A percentile compares a stretch with the other conserved stretches of the same genome.
Conservation (phyloP, 2,329 filamentous ascomycete genomes). For the Xylariales sp. region DNA sequence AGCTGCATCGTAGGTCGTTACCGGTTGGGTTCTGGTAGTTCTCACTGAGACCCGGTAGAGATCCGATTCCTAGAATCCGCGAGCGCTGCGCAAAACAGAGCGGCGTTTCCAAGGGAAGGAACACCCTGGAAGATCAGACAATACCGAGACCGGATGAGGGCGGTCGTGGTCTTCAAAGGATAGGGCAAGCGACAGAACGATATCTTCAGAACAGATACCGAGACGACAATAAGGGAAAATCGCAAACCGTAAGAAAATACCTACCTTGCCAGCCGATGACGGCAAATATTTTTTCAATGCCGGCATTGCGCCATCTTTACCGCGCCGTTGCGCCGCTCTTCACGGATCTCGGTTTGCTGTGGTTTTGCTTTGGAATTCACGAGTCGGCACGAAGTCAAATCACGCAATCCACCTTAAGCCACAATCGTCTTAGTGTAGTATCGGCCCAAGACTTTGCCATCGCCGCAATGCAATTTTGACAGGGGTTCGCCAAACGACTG, state of each 20-base stretch:
- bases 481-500: no score
- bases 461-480: no score
- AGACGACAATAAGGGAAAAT: slow-evolving; percentile 9
- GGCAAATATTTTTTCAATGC: slow-evolving; percentile 1
- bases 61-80: slow-evolving; percentile 2
- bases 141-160: slow-evolving; percentile 5
- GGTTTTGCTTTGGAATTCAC: slow-evolving; percentile 16
- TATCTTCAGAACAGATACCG: slow-evolving; percentile 8
- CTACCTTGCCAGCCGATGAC: slow-evolving; percentile 15
- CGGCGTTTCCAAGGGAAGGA: slow-evolving; percentile 4
- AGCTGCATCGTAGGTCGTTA: slow-evolving; percentile 24
- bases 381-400: slow-evolving; percentile 10
- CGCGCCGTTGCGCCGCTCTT: slow-evolving; percentile 9
- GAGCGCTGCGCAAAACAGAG: background rate
- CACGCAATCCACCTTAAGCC: slow-evolving; percentile 20
- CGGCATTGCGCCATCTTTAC: slow-evolving; percentile 10
- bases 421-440: slow-evolving; percentile 8
- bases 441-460: slow-evolving; percentile 13
- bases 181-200: background rate
- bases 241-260: slow-evolving; percentile 12
- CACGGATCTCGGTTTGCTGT: slow-evolving; percentile 8
- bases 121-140: slow-evolving; percentile 10
- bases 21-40: slow-evolving; percentile 1
- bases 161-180: background rate
- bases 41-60: background rate